Evolutionary conservation across 2,329 filamentous ascomycete genomes (phyloP), one percentile per base, ranked within the genome.

Genomic region (Hypocreales sp.): DNA sequence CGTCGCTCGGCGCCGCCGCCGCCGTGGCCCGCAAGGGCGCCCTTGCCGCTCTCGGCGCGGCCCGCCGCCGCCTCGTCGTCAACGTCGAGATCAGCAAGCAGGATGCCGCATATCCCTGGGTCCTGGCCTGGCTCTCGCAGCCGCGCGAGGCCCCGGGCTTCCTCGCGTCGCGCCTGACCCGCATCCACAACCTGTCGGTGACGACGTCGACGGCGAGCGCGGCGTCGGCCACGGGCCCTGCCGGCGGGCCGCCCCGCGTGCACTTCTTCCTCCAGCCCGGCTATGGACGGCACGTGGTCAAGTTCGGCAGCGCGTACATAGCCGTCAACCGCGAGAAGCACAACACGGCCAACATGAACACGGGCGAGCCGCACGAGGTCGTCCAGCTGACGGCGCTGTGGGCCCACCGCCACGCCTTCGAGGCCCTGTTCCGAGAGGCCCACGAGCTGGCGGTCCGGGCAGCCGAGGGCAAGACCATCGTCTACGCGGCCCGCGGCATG

Each of bases 21-120:
- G 78, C 83, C 9, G 71, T 92, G 40, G 81, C 76, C 17, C 83
- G 90, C 36, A 78, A 78, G 45, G 81, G 80, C 19, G 51, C 79
- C 32, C 69, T 86, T 33, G 63, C 73, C 41, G 73, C 73, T 29
- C 74, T 77, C n/a, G 67, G 69, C 23, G 64, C 92, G 31, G 57
- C 93, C 32, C 79, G 82, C 26, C 75, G 79, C 28, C 81, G 87
- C 26, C 72, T 98, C 56, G 73, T 98, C 17, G 82, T 95, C 42
- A 84, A 94, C 44, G 74, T 98, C 43, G 90, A 98, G 54, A 93
- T 98, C 52, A 87, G 81, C 51, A 80, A 83, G 47, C 81, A 87
- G 43, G 90, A 98, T 55, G 74, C 83, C 24, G 86, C 87, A 2
- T 98, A 95, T 49, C 75, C 75, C 22, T 95, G 86, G 87, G 73